These are phyloP conservation scores for Podospora australis DNA, from an alignment of 495 filamentous ascomycete species.

Conservation along the genomic window DNA sequence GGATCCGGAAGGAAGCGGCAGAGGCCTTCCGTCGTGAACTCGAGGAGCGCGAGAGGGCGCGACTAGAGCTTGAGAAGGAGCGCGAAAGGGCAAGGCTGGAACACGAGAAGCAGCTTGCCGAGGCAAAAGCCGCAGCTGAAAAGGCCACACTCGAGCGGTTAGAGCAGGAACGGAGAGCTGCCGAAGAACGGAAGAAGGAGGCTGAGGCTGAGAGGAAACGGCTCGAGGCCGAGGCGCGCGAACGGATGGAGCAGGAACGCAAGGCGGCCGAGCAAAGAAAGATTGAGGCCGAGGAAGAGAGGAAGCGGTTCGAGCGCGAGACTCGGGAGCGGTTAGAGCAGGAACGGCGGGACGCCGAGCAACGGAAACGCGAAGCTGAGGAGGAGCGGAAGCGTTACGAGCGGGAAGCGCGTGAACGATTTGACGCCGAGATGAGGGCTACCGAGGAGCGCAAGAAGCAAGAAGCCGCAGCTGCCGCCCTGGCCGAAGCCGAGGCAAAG, in stretches of 20 bases:
- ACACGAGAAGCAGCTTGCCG: not conserved
- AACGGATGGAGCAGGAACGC: not conserved
- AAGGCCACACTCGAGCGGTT: slow-evolving; percentile 28
- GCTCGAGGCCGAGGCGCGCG: slow-evolving; percentile 33
- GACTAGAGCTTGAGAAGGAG: slow-evolving; percentile 34
- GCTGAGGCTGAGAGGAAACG: slow-evolving; percentile 17
- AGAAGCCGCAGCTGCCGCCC: slow-evolving; percentile 44
- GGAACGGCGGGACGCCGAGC: slow-evolving; percentile 26
- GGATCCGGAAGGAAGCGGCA: slow-evolving; percentile 4
- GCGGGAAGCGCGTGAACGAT: slow-evolving; percentile 30
- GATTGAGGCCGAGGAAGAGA: slow-evolving; percentile 26
- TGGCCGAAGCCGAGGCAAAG: slow-evolving; percentile 35
- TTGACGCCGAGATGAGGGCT: slow-evolving; percentile 36
- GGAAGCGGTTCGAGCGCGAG: slow-evolving; percentile 21
- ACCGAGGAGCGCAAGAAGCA: slow-evolving; percentile 45
- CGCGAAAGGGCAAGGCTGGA: slow-evolving; percentile 12
- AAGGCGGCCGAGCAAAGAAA: slow-evolving; percentile 22
- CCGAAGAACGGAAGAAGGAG: slow-evolving; percentile 17
- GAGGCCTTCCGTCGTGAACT: slow-evolving; percentile 21
- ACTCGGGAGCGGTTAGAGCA: slow-evolving; percentile 31
- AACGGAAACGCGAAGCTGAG: slow-evolving; percentile 28
- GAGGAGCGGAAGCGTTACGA: slow-evolving; percentile 30
- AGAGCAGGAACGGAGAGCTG: slow-evolving; percentile 27
- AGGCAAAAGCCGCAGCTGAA: slow-evolving; percentile 25
- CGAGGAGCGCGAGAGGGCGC: not conserved